phyloP scores from a whole-genome alignment of 352 stramenopile species.

The Pythium utonaiense region DNA sequence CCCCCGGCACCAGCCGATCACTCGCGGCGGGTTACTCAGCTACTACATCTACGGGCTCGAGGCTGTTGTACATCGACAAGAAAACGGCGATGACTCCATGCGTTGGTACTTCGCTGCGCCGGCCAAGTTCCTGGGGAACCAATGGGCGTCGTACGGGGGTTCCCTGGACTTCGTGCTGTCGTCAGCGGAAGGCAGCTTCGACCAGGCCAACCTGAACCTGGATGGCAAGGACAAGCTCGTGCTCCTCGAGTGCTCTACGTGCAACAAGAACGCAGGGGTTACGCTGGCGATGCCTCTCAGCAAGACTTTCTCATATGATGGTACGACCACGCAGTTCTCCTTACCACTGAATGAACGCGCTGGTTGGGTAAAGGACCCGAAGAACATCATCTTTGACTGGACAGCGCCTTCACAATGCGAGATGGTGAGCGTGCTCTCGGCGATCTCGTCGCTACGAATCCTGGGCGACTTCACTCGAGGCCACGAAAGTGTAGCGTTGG shows the following conservation, averaged over 20 bases:
- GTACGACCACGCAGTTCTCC: conserved; percentile 74
- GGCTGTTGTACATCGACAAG: conserved; percentile 58
- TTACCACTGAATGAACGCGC: conserved; percentile 74
- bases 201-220: conserved; percentile 71
- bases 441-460: conserved; percentile 81
- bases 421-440: conserved; percentile 86
- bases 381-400: conserved; percentile 86
- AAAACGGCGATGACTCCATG: conserved; percentile 62
- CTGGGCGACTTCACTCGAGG: conserved; percentile 89
- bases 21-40: conserved; percentile 68
- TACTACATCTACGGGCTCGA: conserved; percentile 89
- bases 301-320: conserved; percentile 75
- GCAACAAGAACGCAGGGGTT: conserved; percentile 72
- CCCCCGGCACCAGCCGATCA: conserved; percentile 56
- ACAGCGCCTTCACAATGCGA: conserved; percentile 69
- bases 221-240: conserved; percentile 63
- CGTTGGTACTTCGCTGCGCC: conserved; percentile 88
- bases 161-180: conserved; percentile 88
- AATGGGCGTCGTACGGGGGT: conserved; percentile 87
- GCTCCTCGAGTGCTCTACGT: conserved; percentile 84
- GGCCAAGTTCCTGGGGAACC: conserved; percentile 84
- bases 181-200: conserved; percentile 88
- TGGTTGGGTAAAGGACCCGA: conserved; percentile 90
- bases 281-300: conserved; percentile 85
- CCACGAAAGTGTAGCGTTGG: conserved; percentile 88